Evolutionary conservation across 345 rosid genomes (phyloP).

Genomic region (Hevea brasiliensis): DNA sequence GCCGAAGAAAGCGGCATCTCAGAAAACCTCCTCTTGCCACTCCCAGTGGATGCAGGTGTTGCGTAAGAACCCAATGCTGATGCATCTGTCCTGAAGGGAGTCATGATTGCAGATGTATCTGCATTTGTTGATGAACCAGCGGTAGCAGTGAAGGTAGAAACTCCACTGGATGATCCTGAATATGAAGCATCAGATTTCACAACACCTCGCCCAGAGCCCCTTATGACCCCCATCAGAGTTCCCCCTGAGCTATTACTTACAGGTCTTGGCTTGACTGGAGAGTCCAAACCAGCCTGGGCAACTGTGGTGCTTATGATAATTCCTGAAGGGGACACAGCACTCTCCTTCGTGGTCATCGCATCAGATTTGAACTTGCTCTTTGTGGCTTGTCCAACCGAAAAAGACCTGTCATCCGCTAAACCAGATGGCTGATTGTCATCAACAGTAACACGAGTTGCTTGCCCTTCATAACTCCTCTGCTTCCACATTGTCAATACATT

Average conservation of each 20-base stretch:
- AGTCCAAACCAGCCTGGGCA: slow-evolving; percentile 40
- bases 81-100: slow-evolving; percentile 71
- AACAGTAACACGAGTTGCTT: slow-evolving; percentile 56
- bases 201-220: slow-evolving; percentile 67
- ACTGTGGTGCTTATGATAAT: slow-evolving; percentile 27
- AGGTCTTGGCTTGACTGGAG: slow-evolving; percentile 52
- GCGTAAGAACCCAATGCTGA: slow-evolving; percentile 71
- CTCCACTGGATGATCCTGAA: slow-evolving; percentile 38
- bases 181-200: slow-evolving; percentile 43
- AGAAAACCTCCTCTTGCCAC: slow-evolving; percentile 93
- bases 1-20: slow-evolving; percentile 58
- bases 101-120: slow-evolving; percentile 41
- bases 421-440: slow-evolving; percentile 52
- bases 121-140: slow-evolving; percentile 41
- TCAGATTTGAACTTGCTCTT: slow-evolving; percentile 62
- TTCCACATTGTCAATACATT: slow-evolving; percentile 92
- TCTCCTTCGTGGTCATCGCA: slow-evolving; percentile 41
- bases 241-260: slow-evolving; percentile 67
- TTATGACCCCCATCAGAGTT: slow-evolving; percentile 82
- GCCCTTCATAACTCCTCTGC: slow-evolving; percentile 92
- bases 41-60: slow-evolving; percentile 51
- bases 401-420: slow-evolving; percentile 51
- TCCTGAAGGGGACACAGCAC: slow-evolving; percentile 29
- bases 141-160: slow-evolving; percentile 23
- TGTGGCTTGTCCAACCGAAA: slow-evolving; percentile 39